These are phyloP conservation scores for Phytopythium boreale DNA, from an alignment of 352 stramenopile genomes.

Conservation along the genomic window DNA sequence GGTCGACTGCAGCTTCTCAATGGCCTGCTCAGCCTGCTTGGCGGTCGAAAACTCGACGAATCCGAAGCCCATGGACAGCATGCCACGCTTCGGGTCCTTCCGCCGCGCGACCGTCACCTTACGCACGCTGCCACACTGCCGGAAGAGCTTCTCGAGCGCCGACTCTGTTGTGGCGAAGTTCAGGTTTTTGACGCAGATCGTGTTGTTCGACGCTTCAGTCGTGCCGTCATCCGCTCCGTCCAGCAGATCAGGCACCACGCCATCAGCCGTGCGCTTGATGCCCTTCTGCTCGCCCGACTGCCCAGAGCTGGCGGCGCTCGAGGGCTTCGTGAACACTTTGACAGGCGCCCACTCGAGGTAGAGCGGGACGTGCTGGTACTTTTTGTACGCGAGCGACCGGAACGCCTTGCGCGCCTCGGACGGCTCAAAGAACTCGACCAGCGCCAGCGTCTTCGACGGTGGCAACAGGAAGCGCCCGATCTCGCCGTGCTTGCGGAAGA, in stretches of 20 bases:
- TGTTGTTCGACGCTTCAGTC: slow-evolving; percentile 66
- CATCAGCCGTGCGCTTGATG: slow-evolving; percentile 45
- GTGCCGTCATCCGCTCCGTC: slow-evolving; percentile 65
- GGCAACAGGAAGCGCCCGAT: slow-evolving; percentile 88
- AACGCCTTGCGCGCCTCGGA: slow-evolving; percentile 96
- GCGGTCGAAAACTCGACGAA: slow-evolving; percentile 97
- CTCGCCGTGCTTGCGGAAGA: slow-evolving; percentile 93
- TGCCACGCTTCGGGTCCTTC: slow-evolving; percentile 75
- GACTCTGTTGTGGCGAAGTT: slow-evolving; percentile 95
- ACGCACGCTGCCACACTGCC: slow-evolving; percentile 66
- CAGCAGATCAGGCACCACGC: slow-evolving; percentile 46
- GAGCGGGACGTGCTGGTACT: slow-evolving; percentile 97
- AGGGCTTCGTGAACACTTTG: slow-evolving; percentile 66
- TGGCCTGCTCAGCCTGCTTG: slow-evolving; percentile 83
- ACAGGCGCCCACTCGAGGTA: slow-evolving; percentile 98
- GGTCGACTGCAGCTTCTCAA: slow-evolving; percentile 70
- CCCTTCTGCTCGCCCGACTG: slow-evolving; percentile 32
- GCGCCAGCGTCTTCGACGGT: slow-evolving; percentile 92
- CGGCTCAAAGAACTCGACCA: slow-evolving; percentile 96
- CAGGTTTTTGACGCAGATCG: slow-evolving; percentile 99
- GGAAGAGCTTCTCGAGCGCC: slow-evolving; percentile 71
- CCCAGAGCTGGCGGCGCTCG: slow-evolving; percentile 10
- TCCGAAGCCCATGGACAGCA: slow-evolving; percentile 98
- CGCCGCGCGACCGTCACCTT: slow-evolving; percentile 86
- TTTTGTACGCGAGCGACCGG: slow-evolving; percentile 96